Evolutionary conservation across 2,329 filamentous ascomycete genomes (phyloP).

Genomic region (Talaromyces pinophilus): DNA sequence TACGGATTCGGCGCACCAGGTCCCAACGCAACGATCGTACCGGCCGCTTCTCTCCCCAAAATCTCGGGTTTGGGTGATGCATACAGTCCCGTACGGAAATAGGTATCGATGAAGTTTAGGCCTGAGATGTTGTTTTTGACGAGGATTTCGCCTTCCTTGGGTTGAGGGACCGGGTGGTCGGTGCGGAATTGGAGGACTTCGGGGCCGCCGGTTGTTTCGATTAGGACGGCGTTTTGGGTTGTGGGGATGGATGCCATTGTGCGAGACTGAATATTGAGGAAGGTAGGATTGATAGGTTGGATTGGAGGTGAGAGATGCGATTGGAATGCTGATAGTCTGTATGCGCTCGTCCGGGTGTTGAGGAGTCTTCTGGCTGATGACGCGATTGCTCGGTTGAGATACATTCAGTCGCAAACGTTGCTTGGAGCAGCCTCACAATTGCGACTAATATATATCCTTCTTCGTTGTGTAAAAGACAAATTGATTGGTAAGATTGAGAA

Average conservation of each 20-base stretch:
- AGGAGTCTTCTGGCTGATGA: slow-evolving; percentile 17
- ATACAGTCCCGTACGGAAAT: slow-evolving; percentile 87
- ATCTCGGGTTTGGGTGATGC: slow-evolving; percentile 68
- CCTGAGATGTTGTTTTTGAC: slow-evolving; percentile 79
- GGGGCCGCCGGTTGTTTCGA: slow-evolving; percentile 70
- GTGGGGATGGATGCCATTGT: slow-evolving; percentile 52
- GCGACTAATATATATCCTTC: neutral
- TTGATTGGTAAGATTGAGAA: neutral
- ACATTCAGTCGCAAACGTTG: slow-evolving; percentile 10
- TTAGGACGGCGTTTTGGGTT: slow-evolving; percentile 72
- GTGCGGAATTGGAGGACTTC: slow-evolving; percentile 72
- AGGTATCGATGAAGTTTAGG: slow-evolving; percentile 88
- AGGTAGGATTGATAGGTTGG: neutral
- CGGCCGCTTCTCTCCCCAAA: slow-evolving; percentile 77
- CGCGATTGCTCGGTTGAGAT: slow-evolving; percentile 13
- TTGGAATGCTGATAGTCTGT: slow-evolving; percentile 13
- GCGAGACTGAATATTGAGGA: neutral
- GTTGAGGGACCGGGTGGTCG: slow-evolving; percentile 69
- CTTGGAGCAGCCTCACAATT: neutral
- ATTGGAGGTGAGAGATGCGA: slow-evolving; percentile 13
- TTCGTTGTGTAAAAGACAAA: too few relatives aligned
- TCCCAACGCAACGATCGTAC: slow-evolving; percentile 66
- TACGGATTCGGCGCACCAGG: slow-evolving; percentile 50
- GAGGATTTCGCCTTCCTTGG: slow-evolving; percentile 70
- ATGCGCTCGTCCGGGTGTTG: slow-evolving; percentile 4